Evolutionary conservation across 2,329 filamentous ascomycete species (phyloP), one percentile per base, ranked within the genome.

Genomic region (Botrytis fragariae): DNA sequence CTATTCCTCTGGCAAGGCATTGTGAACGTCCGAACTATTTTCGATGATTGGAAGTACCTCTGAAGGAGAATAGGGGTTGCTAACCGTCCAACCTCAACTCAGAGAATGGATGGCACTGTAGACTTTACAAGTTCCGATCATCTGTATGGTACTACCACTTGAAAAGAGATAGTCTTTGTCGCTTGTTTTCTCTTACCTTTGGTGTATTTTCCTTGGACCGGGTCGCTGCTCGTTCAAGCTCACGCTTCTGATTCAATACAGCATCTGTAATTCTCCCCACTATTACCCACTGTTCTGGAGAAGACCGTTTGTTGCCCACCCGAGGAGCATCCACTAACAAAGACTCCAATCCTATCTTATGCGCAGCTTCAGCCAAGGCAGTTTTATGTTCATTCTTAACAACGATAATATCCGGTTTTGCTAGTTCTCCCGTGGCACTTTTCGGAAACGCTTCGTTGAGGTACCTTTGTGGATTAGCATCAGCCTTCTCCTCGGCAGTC

Each of bases 191-290:
- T 25, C 6, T 63, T 32, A 48, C 64, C 39, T 67, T 72, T 42
- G 29, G 48, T 10, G 35, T 62, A 67, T n/a, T n/a, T 48, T 75
- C 61, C 57, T 74, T 74, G 16, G 70, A 69, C 48, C 57, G 45
- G 57, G 71, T n/a, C 22, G 60, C 59, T 44, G 74, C 64, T 29
- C 69, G 48, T 57, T 76, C 75, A 71, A 75, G 71, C 14, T 76
- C 69, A 57, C 74, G 63, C 74, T 76, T 74, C 67, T 77, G 62
- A 39, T 77, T 74, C 74, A 70, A 73, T 22, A 77, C 73, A 63
- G 72, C 73, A 65, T 77, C 74, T 67, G 73, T 72, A 9, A 62
- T 74, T 25, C 74, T 69, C n/a, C 75, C 76, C 54, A 76, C 37
- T 2, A 77, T 61, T 4, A 75, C 64, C 74, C 74, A 76, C 20